Conservation (phyloP, 352 stramenopile species). For the Pythium plurisporium region DNA sequence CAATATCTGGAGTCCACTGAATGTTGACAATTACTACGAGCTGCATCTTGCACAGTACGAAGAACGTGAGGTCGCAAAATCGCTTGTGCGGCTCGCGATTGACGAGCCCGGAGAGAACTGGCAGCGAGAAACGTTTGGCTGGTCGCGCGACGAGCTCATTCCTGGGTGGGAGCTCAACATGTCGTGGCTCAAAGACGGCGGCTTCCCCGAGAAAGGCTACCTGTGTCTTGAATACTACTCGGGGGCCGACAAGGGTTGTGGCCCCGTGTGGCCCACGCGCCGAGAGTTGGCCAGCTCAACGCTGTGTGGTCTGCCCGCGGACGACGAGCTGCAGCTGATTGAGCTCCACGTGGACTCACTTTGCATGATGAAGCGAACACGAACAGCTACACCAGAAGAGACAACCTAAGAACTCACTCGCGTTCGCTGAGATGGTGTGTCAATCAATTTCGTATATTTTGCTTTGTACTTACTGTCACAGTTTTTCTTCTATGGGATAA, state of each 20-base stretch:
- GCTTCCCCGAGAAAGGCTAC: slow-evolving; percentile 73
- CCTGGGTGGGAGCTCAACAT: slow-evolving; percentile 78
- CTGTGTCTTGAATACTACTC: slow-evolving; percentile 77
- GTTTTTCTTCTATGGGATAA: not conserved
- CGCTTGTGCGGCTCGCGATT: slow-evolving; percentile 71
- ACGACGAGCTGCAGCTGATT: slow-evolving; percentile 39
- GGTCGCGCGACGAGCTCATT: slow-evolving; percentile 71
- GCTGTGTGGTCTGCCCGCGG: slow-evolving; percentile 37
- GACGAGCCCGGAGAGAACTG: slow-evolving; percentile 80
- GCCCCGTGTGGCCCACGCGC: slow-evolving; percentile 61
- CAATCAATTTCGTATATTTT: too few relatives aligned
- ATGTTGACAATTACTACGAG: slow-evolving; percentile 78
- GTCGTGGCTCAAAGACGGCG: slow-evolving; percentile 76
- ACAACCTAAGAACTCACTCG: too few relatives aligned
- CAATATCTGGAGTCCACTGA: slow-evolving; percentile 63
- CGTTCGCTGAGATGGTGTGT: too few relatives aligned
- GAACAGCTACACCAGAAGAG: not conserved
- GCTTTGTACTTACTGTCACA: too few relatives aligned
- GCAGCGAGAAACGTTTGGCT: slow-evolving; percentile 72
- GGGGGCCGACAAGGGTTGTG: slow-evolving; percentile 64
- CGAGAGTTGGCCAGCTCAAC: slow-evolving; percentile 49
- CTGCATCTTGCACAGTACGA: slow-evolving; percentile 63
- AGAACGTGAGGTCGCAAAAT: slow-evolving; percentile 67
- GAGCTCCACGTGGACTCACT: slow-evolving; percentile 54
- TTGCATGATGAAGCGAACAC: slow-evolving; percentile 32